phyloP scores from a whole-genome alignment of 768 basidiomycete genomes.

The Auriscalpium vulgare region DNA sequence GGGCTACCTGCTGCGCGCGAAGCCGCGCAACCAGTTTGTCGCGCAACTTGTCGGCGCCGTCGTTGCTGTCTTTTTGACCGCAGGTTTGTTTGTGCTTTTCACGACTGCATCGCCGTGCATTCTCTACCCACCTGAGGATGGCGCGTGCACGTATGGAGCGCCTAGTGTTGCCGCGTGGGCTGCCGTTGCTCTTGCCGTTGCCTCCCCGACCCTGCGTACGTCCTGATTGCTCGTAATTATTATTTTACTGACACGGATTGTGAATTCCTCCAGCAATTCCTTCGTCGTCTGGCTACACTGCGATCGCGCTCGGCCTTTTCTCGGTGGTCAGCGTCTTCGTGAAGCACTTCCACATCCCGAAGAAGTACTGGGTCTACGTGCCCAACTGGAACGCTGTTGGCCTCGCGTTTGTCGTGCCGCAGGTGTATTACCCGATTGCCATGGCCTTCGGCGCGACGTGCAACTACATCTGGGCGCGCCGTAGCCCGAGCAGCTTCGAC shows the following conservation, averaged over 20 bases:
- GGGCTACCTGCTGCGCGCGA: conserved; percentile 59
- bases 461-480: conserved; percentile 41
- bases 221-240: background rate
- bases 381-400: conserved; percentile 50
- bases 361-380: conserved; percentile 40
- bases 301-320: conserved; percentile 43
- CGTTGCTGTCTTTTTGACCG: conserved; percentile 52
- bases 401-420: conserved; percentile 42
- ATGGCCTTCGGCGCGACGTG: conserved; percentile 43
- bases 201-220: conserved; percentile 38
- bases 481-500: conserved; percentile 36
- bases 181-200: conserved; percentile 46
- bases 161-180: conserved; percentile 51
- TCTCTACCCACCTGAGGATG: conserved; percentile 20
- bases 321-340: conserved; percentile 37
- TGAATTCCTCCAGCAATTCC: conserved; percentile 34
- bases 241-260: too few relatives aligned
- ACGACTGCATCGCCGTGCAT: conserved; percentile 57
- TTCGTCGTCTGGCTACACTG: conserved; percentile 46
- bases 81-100: conserved; percentile 55
- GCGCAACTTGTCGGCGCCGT: conserved; percentile 51
- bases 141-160: conserved; percentile 45
- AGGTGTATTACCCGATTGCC: conserved; percentile 41
- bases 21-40: conserved; percentile 55
- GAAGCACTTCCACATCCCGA: conserved; percentile 39